Evolutionary conservation across 2,329 filamentous ascomycete species (phyloP), one percentile per base, ranked within the genome.

Genomic region (Annulohypoxylon truncatum): DNA sequence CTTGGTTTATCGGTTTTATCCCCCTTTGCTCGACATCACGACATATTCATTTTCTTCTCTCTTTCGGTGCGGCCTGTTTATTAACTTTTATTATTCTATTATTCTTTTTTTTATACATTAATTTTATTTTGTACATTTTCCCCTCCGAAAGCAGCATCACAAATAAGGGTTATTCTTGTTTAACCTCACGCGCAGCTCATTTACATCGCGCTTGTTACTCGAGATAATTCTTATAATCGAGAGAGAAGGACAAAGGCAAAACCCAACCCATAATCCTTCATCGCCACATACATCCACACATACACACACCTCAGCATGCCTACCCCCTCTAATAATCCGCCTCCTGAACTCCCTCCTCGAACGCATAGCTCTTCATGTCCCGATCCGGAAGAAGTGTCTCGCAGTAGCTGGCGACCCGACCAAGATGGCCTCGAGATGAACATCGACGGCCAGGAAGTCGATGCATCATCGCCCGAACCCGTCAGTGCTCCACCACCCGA

Each of bases 341-440:
- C 73, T 40, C 67, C 75, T 12, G 70, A 74, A 42, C 63, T 74
- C 18, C 73, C 74, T 31, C 67, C 74, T 7, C 68, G 76, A 64
- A 72, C 72, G 13, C 74, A 77, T 33, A 74, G 71, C 67, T 75
- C 75, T 18, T 75, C 74, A 64, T 77, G 76, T 68, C 76, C 76
- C 22, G 76, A 77, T 13, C 74, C 74, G 15, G 76, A 77, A 38
- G 75, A 77, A 50, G 48, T 44, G 6, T 20, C 63, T 26, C 71
- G 70, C 55, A 67, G 61, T 55, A 72, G 68, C 55, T 75, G 75
- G 73, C 70, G 66, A 54, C 61, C 69, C 18, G 66, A 73, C 31
- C 65, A 74, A 56, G 73, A 75, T 69, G 69, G 68, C 20, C 63
- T 73, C 20, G 73, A 71, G 61, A 73, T 75, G 72, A 73, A 73